phyloP scores from a whole-genome alignment of 768 basidiomycete genomes.

The Holtermannia corniformis region DNA sequence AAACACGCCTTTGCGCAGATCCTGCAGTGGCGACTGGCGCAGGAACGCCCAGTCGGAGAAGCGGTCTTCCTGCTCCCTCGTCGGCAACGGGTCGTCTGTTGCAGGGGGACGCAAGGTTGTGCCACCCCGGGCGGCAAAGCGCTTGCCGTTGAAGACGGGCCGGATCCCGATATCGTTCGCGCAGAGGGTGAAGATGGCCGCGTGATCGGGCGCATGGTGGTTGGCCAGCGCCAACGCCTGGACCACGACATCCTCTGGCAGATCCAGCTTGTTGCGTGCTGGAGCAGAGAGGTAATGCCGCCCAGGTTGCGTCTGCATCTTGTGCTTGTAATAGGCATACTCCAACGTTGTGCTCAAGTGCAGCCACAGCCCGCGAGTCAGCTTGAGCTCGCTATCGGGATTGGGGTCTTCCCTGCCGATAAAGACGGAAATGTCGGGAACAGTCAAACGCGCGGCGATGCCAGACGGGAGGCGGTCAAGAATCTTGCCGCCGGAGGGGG shows the following conservation, averaged over 20 bases:
- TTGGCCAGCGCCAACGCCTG: conserved; percentile 33
- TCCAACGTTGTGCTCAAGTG: conserved; percentile 21
- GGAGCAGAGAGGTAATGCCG: conserved; percentile 20
- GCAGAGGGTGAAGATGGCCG: conserved; percentile 17
- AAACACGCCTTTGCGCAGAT: conserved; percentile 3
- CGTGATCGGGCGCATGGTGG: conserved; percentile 12
- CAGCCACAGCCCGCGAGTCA: conserved; percentile 30
- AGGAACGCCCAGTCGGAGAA: conserved; percentile 23
- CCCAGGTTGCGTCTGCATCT: conserved; percentile 17
- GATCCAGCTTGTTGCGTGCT: conserved; percentile 27
- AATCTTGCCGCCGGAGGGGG: conserved; percentile 6
- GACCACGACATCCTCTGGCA: conserved; percentile 32
- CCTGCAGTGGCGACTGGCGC: neutral
- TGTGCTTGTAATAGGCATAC: conserved; percentile 27
- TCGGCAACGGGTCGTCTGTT: conserved; percentile 3
- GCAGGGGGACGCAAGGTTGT: conserved; percentile 5
- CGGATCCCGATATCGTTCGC: conserved; percentile 28
- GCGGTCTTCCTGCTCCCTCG: conserved; percentile 6
- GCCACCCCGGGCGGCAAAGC: conserved; percentile 13
- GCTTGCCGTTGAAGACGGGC: conserved; percentile 35
- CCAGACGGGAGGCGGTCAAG: conserved; percentile 51
- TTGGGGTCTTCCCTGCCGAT: conserved; percentile 74
- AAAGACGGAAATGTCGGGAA: conserved; percentile 57
- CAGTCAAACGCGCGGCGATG: conserved; percentile 49
- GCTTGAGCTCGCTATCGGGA: conserved; percentile 54